These are phyloP conservation scores for Globisporangium orthogonon DNA, from an alignment of 352 stramenopile genomes.

Conservation along the genomic window DNA sequence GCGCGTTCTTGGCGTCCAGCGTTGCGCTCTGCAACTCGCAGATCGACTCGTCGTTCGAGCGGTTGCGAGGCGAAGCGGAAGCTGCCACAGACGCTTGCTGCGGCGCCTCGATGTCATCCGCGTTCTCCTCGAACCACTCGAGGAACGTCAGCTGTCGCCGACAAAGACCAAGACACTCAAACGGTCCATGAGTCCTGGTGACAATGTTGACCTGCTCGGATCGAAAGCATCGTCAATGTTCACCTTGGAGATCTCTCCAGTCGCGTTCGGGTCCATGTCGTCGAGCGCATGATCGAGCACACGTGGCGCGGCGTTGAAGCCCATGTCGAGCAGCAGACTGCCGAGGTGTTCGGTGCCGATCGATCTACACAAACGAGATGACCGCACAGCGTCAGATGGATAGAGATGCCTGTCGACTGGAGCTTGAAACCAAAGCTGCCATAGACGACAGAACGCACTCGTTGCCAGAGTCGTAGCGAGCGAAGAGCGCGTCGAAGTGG, in stretches of 20 bases:
- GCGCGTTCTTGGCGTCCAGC: slow-evolving; percentile 54
- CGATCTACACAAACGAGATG: too few species aligned
- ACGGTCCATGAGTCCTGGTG: too few species aligned
- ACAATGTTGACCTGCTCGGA: too few species aligned
- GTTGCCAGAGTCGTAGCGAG: slow-evolving; percentile 35
- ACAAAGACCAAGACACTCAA: too few species aligned
- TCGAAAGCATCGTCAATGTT: background rate
- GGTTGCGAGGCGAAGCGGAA: slow-evolving; percentile 2
- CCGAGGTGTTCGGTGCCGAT: slow-evolving; percentile 60
- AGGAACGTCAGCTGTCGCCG: slow-evolving; percentile 40
- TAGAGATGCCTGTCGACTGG: background rate
- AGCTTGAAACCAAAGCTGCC: background rate
- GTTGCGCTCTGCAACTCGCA: slow-evolving; percentile 44
- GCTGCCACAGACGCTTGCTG: background rate
- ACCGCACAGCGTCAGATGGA: background rate
- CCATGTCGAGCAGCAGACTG: slow-evolving; percentile 61
- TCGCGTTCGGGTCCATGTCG: slow-evolving; percentile 64
- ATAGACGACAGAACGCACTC: slow-evolving; percentile 11
- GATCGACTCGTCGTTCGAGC: slow-evolving; percentile 24
- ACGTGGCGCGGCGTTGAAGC: slow-evolving; percentile 44
- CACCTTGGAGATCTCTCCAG: slow-evolving; percentile 55
- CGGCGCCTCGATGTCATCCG: slow-evolving; percentile 42
- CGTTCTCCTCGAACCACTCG: slow-evolving; percentile 68
- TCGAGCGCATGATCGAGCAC: slow-evolving; percentile 54
- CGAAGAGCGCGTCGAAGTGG: slow-evolving; percentile 59